Percentiles rank a stretch among this genome's conserved stretches.
These are phyloP conservation scores for Trebouxia gelatinosa DNA, from an alignment of 163 green algal species.

Conservation along the genomic window DNA sequence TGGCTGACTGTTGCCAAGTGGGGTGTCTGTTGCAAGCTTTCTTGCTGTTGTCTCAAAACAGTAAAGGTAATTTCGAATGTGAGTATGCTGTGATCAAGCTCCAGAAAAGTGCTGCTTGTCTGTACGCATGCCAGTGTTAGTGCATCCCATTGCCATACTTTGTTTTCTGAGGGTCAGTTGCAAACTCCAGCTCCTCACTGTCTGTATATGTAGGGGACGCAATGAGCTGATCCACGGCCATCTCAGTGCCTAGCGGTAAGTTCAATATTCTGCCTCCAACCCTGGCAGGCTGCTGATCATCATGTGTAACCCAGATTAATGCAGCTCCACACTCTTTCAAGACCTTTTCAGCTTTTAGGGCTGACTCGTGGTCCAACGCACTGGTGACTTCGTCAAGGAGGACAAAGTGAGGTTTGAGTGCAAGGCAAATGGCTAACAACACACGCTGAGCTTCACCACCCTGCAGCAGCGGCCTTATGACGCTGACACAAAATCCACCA, in stretches of 20 bases:
- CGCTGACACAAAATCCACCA: too few species aligned
- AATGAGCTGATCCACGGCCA: constrained; percentile 19
- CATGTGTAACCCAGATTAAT: constrained; percentile 83
- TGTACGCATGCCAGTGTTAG: not conserved
- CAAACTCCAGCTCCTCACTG: constrained; percentile 3
- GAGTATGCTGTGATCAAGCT: not conserved
- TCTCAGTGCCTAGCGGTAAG: constrained; percentile 4
- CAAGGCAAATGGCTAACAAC: constrained; percentile 70
- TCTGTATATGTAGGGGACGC: constrained; percentile 3
- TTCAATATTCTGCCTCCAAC: constrained; percentile 22
- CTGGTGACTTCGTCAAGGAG: constrained; percentile 86
- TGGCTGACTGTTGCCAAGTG: not conserved
- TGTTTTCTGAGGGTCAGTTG: not conserved
- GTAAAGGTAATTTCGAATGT: not conserved
- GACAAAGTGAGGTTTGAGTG: constrained; percentile 75
- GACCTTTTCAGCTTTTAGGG: constrained; percentile 46
- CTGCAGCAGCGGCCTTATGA: constrained; percentile 42
- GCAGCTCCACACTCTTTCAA: constrained; percentile 49
- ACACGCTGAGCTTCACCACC: constrained; percentile 82
- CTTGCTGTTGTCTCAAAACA: too few species aligned
- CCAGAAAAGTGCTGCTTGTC: not conserved
- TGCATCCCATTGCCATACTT: not conserved
- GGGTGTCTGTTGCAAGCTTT: not conserved
- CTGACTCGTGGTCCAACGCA: constrained; percentile 68
- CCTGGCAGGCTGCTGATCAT: constrained; percentile 56